Conservation (phyloP, 2,329 filamentous ascomycete genomes). For the Paecilomyces dactylethromorphus region DNA sequence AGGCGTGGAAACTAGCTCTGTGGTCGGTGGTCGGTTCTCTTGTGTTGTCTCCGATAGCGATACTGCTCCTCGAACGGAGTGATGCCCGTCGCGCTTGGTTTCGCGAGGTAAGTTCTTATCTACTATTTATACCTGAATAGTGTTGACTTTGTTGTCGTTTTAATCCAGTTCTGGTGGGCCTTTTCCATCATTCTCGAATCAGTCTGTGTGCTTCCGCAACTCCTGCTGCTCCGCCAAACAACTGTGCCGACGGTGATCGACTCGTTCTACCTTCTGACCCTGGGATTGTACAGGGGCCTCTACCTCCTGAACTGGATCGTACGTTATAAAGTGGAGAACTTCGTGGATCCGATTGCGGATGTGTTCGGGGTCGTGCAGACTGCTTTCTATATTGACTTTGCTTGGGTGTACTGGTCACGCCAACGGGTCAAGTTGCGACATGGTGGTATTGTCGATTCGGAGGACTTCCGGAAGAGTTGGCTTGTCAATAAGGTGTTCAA, state of each 20-base stretch:
- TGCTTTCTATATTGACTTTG: conserved; percentile 84
- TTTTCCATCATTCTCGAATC: conserved; percentile 92
- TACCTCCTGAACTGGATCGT: conserved; percentile 91
- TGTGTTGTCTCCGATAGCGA: conserved; percentile 64
- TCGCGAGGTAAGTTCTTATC: conserved; percentile 30
- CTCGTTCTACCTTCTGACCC: conserved; percentile 85
- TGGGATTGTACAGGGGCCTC: conserved; percentile 80
- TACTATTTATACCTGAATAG: not conserved
- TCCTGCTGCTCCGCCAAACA: conserved; percentile 88
- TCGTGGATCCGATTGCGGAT: conserved; percentile 65
- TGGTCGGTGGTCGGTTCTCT: conserved; percentile 61
- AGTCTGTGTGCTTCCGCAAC: conserved; percentile 81
- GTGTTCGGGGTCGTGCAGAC: conserved; percentile 88
- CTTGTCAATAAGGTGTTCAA: conserved; percentile 73
- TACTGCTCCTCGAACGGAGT: conserved; percentile 57
- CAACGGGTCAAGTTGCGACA: conserved; percentile 89
- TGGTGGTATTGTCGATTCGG: conserved; percentile 81
- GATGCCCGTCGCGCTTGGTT: conserved; percentile 33
- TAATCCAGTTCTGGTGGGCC: conserved; percentile 65
- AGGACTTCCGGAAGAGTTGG: conserved; percentile 81
- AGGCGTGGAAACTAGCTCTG: conserved; percentile 85
- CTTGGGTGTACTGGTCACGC: conserved; percentile 91
- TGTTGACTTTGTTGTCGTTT: not conserved
- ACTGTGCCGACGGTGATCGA: conserved; percentile 92
- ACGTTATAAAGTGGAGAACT: conserved; percentile 54